Conservation (phyloP, 176 grass and related monocot species). For the Juncus effusus region DNA sequence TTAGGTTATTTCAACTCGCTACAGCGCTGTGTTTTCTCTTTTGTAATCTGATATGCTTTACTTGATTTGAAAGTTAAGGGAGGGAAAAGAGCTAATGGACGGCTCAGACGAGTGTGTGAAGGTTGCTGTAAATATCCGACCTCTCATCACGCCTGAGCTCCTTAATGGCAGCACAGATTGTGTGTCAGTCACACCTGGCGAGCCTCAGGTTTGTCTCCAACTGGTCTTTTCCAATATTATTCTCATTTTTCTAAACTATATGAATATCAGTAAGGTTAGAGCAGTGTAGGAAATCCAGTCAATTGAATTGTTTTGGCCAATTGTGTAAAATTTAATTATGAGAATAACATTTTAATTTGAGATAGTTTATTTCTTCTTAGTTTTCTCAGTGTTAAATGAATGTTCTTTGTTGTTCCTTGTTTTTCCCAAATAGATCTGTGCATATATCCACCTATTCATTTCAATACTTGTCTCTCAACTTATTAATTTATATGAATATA, state of each 20-base stretch:
- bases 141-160: conserved; percentile 84
- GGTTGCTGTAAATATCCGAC: conserved; percentile 87
- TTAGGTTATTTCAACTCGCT: background rate
- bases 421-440: too few species aligned
- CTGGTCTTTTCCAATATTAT: background rate
- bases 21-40: background rate
- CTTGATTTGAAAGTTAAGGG: background rate
- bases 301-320: too few species aligned
- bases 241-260: background rate
- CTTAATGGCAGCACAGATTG: conserved; percentile 75
- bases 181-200: conserved; percentile 59
- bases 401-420: too few species aligned
- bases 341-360: too few species aligned
- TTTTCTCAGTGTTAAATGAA: too few species aligned
- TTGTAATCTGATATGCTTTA: background rate
- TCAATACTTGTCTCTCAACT: too few species aligned
- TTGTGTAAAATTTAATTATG: too few species aligned
- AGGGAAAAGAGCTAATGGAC: conserved; percentile 2
- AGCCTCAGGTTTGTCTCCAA: conserved; percentile 64
- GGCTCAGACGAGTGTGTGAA: conserved; percentile 59
- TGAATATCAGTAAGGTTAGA: background rate
- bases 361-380: too few species aligned
- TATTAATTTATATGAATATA: too few species aligned
- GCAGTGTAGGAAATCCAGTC: background rate
- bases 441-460: too few species aligned